Percentiles rank a stretch among this genome's conserved stretches.
Conservation (phyloP, 805 yeast genomes). For the Kazachstania africana region DNA sequence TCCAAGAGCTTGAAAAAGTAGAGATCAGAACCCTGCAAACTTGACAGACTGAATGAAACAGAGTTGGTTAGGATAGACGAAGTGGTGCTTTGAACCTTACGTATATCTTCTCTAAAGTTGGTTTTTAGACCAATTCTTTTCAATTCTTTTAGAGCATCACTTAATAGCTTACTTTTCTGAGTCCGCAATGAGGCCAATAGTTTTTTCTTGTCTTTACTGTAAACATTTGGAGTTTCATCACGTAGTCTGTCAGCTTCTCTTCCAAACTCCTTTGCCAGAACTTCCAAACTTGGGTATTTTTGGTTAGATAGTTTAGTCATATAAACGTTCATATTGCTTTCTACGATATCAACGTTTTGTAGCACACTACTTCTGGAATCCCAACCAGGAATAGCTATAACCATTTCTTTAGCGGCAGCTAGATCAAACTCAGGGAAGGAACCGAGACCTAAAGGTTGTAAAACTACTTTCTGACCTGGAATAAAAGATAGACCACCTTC, state of each 20-base stretch:
- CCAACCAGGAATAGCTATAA: slow-evolving; percentile 37
- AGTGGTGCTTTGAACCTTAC: slow-evolving; percentile 48
- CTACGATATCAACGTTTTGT: slow-evolving; percentile 37
- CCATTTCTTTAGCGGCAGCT: slow-evolving; percentile 12
- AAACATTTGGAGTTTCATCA: slow-evolving; percentile 63
- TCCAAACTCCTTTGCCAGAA: slow-evolving; percentile 41
- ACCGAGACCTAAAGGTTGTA: slow-evolving; percentile 3
- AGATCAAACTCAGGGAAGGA: slow-evolving; percentile 5
- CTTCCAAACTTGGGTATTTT: slow-evolving; percentile 38
- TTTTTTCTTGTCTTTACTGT: slow-evolving; percentile 67
- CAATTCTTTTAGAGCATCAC: slow-evolving; percentile 66
- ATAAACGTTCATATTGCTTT: slow-evolving; percentile 45
- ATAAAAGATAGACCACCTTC: slow-evolving; percentile 42
- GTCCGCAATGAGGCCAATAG: slow-evolving; percentile 56
- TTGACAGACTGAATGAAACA: slow-evolving; percentile 31
- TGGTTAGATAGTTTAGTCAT: slow-evolving; percentile 25
- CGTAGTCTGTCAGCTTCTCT: slow-evolving; percentile 51
- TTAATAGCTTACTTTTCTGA: slow-evolving; percentile 69
- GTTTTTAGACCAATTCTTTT: slow-evolving; percentile 66
- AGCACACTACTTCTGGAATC: slow-evolving; percentile 43
- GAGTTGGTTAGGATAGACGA: slow-evolving; percentile 49
- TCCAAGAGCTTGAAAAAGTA: slow-evolving; percentile 66
- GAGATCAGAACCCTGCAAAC: slow-evolving; percentile 35
- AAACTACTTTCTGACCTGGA: slow-evolving; percentile 4
- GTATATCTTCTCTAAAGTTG: slow-evolving; percentile 53